phyloP scores from a whole-genome alignment of 23 red algal genomes.

The Gracilaria gracilis region DNA sequence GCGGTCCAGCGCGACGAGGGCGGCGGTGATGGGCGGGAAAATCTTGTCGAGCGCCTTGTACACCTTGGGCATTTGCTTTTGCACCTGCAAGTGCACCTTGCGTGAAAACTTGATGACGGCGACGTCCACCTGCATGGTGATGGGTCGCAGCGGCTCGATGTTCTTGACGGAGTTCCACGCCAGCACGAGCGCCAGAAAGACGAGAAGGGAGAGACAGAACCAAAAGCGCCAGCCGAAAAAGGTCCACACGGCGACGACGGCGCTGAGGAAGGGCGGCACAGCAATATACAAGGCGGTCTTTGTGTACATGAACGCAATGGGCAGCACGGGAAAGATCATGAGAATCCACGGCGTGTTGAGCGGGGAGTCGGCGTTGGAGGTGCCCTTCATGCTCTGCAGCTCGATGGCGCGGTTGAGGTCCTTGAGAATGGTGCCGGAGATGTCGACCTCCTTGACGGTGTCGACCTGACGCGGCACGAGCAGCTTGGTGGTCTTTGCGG shows the following conservation, averaged over 20 bases:
- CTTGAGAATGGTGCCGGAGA: conserved; percentile 74
- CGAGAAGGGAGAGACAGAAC: conserved; percentile 54
- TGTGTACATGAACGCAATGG: conserved; percentile 79
- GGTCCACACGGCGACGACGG: conserved; percentile 45
- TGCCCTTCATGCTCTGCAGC: conserved; percentile 64
- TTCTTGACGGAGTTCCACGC: conserved; percentile 72
- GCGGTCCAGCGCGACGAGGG: conserved; percentile 28
- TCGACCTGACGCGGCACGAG: conserved; percentile 51
- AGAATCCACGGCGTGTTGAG: conserved; percentile 84
- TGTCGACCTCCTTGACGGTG: conserved; percentile 78
- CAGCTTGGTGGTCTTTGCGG: background rate
- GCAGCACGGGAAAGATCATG: conserved; percentile 72
- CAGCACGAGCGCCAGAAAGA: conserved; percentile 43
- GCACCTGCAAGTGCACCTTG: conserved; percentile 16
- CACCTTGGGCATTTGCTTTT: conserved; percentile 69
- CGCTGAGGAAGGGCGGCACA: conserved; percentile 33
- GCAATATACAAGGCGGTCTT: conserved; percentile 65
- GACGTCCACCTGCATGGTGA: conserved; percentile 79
- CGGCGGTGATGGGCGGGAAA: conserved; percentile 60
- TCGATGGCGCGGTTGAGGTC: conserved; percentile 81
- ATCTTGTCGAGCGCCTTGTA: conserved; percentile 79
- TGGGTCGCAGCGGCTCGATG: conserved; percentile 61
- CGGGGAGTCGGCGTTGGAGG: conserved; percentile 71
- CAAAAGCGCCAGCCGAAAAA: conserved; percentile 85
- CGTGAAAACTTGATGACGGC: conserved; percentile 54